Conservation (phyloP, 176 grass and related monocot genomes). For the Guadua angustifolia region DNA sequence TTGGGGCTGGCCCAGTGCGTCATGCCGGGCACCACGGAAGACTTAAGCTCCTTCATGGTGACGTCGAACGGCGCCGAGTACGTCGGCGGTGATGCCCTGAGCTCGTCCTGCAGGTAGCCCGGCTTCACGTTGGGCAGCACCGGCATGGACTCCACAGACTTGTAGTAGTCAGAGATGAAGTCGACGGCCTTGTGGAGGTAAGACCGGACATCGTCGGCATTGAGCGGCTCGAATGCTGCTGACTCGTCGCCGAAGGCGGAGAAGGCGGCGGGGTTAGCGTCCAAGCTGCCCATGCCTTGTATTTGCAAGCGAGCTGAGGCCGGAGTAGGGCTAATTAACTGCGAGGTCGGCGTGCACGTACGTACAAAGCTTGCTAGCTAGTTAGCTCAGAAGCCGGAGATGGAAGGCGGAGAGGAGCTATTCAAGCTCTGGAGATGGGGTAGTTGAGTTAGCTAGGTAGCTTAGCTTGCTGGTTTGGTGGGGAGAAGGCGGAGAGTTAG, state of each 20-base stretch:
- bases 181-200: slow-evolving; percentile 45
- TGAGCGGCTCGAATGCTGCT: slow-evolving; percentile 37
- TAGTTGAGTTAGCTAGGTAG: no score
- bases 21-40: slow-evolving; percentile 49
- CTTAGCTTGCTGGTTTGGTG: no score
- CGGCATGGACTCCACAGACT: slow-evolving; percentile 39
- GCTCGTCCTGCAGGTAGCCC: not conserved
- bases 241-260: not conserved
- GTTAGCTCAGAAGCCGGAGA: no score
- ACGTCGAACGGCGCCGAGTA: slow-evolving; percentile 31
- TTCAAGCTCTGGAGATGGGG: no score
- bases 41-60: slow-evolving; percentile 35
- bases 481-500: no score
- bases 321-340: not conserved
- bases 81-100: slow-evolving; percentile 31
- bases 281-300: slow-evolving; percentile 43
- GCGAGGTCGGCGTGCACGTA: not conserved
- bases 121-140: slow-evolving; percentile 38
- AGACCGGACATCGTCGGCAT: slow-evolving; percentile 35
- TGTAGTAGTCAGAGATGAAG: slow-evolving; percentile 55
- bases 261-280: slow-evolving; percentile 2
- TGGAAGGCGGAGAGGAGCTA: no score
- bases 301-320: no score
- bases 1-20: slow-evolving; percentile 70
- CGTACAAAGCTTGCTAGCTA: no score